Conservation (phyloP, 1,284 basidiomycete genomes). For the Caloboletus firmus region DNA sequence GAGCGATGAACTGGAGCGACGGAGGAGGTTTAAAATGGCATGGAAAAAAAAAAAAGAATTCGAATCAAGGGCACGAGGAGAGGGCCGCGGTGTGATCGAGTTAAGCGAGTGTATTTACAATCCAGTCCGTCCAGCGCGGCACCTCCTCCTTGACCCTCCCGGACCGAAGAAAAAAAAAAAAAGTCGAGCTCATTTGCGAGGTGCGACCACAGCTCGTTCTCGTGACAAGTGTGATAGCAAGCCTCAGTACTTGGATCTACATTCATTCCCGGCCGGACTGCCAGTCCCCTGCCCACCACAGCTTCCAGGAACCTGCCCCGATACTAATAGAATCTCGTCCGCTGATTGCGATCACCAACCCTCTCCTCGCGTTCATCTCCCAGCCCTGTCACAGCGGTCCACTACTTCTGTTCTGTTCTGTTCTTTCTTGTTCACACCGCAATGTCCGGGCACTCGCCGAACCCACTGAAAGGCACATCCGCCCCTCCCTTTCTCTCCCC, state of each 20-base stretch:
- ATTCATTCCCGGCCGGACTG: conserved; percentile 35
- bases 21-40: conserved; percentile 50
- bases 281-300: conserved; percentile 17
- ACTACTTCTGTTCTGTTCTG: neutral
- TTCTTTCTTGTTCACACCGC: conserved; percentile 28
- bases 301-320: conserved; percentile 32
- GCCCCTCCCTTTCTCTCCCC: too few relatives aligned
- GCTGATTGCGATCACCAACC: conserved; percentile 7
- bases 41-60: conserved; percentile 62
- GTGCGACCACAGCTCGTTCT: neutral
- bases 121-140: conserved; percentile 34
- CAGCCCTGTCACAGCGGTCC: neutral
- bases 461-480: too few relatives aligned
- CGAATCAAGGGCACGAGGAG: conserved; percentile 65
- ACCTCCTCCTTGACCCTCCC: conserved; percentile 7
- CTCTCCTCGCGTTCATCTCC: too few relatives aligned
- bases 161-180: too few relatives aligned
- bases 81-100: conserved; percentile 45
- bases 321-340: conserved; percentile 20
- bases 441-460: conserved; percentile 26
- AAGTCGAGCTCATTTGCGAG: neutral
- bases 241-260: conserved; percentile 28
- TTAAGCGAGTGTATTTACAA: conserved; percentile 42
- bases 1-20: conserved; percentile 19
- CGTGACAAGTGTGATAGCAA: conserved; percentile 1